Evolutionary conservation across 2,329 filamentous ascomycete species (phyloP).

Genomic region (Cladosporium oxysporum): DNA sequence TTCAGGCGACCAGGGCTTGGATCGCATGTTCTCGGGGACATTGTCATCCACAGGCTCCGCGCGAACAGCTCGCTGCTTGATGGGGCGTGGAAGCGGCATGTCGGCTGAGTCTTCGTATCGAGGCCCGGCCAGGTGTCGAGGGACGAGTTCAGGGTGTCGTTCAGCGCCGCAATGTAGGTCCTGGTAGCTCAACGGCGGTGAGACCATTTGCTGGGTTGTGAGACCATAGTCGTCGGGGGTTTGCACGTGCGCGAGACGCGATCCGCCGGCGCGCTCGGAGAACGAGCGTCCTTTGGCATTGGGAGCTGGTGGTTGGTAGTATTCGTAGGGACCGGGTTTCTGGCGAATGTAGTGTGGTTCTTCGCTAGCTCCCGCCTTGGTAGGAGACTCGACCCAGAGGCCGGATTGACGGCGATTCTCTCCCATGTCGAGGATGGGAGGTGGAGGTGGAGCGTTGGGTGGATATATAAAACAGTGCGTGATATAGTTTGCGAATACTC

Average conservation of each 20-base stretch:
- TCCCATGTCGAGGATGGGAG: slow-evolving; percentile 20
- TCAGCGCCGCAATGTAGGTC: slow-evolving; percentile 8
- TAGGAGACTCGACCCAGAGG: slow-evolving; percentile 31
- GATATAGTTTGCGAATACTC: neutral
- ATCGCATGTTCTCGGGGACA: slow-evolving; percentile 32
- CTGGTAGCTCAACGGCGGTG: slow-evolving; percentile 15
- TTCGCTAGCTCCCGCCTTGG: neutral
- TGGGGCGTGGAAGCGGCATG: slow-evolving; percentile 13
- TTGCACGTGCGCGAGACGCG: slow-evolving; percentile 14
- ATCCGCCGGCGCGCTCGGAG: slow-evolving; percentile 30
- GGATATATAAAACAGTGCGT: neutral
- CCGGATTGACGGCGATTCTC: slow-evolving; percentile 33
- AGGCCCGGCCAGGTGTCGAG: neutral
- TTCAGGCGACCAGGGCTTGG: slow-evolving; percentile 34
- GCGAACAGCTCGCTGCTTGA: slow-evolving; percentile 23
- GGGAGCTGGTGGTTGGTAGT: slow-evolving; percentile 34
- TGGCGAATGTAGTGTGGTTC: slow-evolving; percentile 6
- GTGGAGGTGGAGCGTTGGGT: slow-evolving; percentile 5
- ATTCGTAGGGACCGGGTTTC: slow-evolving; percentile 31
- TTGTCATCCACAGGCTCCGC: slow-evolving; percentile 33
- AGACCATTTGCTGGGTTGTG: slow-evolving; percentile 18
- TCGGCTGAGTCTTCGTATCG: slow-evolving; percentile 11
- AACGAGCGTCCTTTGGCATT: slow-evolving; percentile 30
- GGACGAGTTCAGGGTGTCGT: slow-evolving; percentile 7
- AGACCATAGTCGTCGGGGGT: slow-evolving; percentile 22